Percentiles rank a stretch among this genome's conserved stretches.
phyloP scores from a whole-genome alignment of 2,329 filamentous ascomycete species.

The Didymella lethalis region DNA sequence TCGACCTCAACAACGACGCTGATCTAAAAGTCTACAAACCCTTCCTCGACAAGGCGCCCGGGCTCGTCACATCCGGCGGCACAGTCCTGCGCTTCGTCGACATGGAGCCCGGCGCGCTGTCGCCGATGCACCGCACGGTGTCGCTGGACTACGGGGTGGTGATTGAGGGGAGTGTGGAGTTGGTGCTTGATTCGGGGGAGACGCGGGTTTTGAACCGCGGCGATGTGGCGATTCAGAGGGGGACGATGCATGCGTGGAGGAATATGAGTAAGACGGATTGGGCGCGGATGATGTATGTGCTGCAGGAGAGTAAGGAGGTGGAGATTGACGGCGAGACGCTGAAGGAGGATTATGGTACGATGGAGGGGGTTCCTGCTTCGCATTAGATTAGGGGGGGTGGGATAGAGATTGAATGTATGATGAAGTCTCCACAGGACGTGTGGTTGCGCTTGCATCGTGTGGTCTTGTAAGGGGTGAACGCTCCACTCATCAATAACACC shows the following conservation, averaged over 20 bases:
- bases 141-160: slow-evolving; percentile 52
- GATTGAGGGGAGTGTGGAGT: slow-evolving; percentile 49
- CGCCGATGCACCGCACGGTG: slow-evolving; percentile 52
- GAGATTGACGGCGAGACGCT: slow-evolving; percentile 35
- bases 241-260: slow-evolving; percentile 52
- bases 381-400: slow-evolving; percentile 22
- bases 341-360: slow-evolving; percentile 41
- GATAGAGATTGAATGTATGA: not conserved
- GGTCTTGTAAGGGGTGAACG: not conserved
- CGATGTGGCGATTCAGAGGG: slow-evolving; percentile 49
- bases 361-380: slow-evolving; percentile 43
- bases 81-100: slow-evolving; percentile 55
- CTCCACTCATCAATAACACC: too few relatives aligned
- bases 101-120: slow-evolving; percentile 37
- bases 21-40: slow-evolving; percentile 58
- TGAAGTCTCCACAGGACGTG: not conserved
- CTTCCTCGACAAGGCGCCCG: slow-evolving; percentile 56
- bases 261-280: slow-evolving; percentile 40
- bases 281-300: slow-evolving; percentile 45
- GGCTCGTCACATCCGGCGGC: slow-evolving; percentile 57
- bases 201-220: slow-evolving; percentile 44
- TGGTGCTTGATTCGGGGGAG: slow-evolving; percentile 50
- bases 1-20: slow-evolving; percentile 54
- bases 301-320: slow-evolving; percentile 41
- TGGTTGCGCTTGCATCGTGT: not conserved